A percentile compares a stretch with the other conserved stretches of the same genome.
Conservation (phyloP, 2,329 filamentous ascomycete species). For the Thelonectria blattea region DNA sequence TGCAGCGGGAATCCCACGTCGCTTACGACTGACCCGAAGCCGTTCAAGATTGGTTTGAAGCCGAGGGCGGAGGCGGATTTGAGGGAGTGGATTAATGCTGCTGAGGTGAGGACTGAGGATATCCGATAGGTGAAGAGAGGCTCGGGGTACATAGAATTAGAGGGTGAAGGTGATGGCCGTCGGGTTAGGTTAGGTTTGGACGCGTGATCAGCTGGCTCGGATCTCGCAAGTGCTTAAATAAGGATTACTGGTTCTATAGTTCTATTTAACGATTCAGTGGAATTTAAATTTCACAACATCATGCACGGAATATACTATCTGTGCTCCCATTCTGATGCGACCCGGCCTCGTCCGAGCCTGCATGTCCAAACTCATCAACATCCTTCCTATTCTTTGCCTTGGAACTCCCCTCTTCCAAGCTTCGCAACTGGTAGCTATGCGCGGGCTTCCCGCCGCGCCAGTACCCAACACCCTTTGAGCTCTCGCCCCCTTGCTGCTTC, state of each 20-base stretch:
- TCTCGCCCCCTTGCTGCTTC: not conserved
- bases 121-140: conserved; percentile 3
- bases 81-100: conserved; percentile 58
- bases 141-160: no score
- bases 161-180: no score
- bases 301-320: conserved; percentile 10
- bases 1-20: conserved; percentile 63
- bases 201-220: no score
- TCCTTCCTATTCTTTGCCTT: not conserved
- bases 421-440: conserved; percentile 12
- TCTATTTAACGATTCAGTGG: not conserved
- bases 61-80: conserved; percentile 53
- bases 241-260: not conserved
- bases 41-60: conserved; percentile 57
- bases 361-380: not conserved
- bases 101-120: conserved; percentile 58
- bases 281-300: not conserved
- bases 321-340: conserved; percentile 14
- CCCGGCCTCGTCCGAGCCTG: conserved; percentile 3
- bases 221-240: no score
- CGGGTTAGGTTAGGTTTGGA: no score
- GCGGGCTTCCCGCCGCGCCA: conserved; percentile 10
- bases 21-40: conserved; percentile 66
- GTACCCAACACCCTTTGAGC: not conserved
- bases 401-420: conserved; percentile 1